phyloP scores from a whole-genome alignment of 106 monocot genomes.

The Dactylorhiza incarnata region DNA sequence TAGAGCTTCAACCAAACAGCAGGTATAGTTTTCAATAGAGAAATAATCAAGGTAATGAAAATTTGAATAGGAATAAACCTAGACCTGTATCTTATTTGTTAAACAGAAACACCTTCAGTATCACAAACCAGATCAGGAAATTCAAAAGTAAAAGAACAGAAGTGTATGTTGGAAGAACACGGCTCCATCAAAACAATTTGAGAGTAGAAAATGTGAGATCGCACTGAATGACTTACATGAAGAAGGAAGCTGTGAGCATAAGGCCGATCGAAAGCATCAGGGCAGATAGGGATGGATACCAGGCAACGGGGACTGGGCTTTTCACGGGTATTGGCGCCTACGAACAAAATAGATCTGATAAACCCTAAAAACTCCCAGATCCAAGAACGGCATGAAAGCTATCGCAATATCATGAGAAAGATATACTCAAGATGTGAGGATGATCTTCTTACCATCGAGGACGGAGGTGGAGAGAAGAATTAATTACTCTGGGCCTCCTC shows the following conservation, averaged over 20 bases:
- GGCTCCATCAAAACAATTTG: background rate
- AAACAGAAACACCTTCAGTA: background rate
- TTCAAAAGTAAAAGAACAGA: background rate
- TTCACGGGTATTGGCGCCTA: constrained; percentile 45
- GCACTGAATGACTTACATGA: constrained; percentile 39
- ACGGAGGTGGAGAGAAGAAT: background rate
- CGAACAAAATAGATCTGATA: background rate
- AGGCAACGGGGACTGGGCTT: constrained; percentile 51
- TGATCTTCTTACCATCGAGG: background rate
- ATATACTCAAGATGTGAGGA: background rate
- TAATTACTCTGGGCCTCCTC: background rate
- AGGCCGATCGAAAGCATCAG: constrained; percentile 50
- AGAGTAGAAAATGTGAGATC: background rate
- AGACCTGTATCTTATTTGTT: background rate
- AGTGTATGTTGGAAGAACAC: background rate
- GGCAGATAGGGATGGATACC: constrained; percentile 51
- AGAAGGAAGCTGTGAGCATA: constrained; percentile 57
- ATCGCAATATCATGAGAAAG: background rate
- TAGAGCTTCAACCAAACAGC: no score
- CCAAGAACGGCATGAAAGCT: background rate
- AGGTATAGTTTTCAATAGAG: no score
- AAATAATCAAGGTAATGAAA: background rate
- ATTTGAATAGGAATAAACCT: background rate
- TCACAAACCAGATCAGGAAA: background rate
- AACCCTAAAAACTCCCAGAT: constrained; percentile 3